A percentile compares a stretch with the other conserved stretches of the same genome.
Conservation (phyloP, 495 filamentous ascomycete genomes). For the Hypoxylon cercidicola region DNA sequence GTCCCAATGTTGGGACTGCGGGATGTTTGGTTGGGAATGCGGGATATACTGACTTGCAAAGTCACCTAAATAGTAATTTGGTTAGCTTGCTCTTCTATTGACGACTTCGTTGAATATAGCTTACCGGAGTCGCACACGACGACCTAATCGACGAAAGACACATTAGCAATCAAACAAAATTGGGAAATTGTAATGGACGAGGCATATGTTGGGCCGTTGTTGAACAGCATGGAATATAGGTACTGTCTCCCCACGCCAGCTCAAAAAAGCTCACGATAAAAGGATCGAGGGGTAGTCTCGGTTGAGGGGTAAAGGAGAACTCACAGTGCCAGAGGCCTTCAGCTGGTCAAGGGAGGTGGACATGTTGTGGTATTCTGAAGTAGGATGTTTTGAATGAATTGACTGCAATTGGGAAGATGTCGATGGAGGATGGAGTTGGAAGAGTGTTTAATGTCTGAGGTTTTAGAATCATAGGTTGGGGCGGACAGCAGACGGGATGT, state of each 20-base stretch:
- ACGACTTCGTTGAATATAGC: conserved; percentile 38
- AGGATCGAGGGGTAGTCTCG: conserved; percentile 48
- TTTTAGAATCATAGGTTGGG: conserved; percentile 17
- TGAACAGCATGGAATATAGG: conserved; percentile 6
- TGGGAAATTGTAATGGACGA: not conserved
- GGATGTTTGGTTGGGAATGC: conserved; percentile 12
- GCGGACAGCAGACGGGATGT: conserved; percentile 5
- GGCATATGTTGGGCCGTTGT: conserved; percentile 2
- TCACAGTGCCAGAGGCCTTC: conserved; percentile 93
- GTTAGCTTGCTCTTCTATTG: conserved; percentile 34
- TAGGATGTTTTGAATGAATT: not conserved
- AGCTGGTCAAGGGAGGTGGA: conserved; percentile 91
- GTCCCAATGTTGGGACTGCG: not conserved
- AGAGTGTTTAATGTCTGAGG: conserved; percentile 16
- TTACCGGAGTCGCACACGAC: conserved; percentile 98
- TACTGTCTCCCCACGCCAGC: conserved; percentile 17
- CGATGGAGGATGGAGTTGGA: conserved; percentile 6
- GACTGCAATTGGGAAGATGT: not conserved
- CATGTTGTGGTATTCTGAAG: conserved; percentile 64
- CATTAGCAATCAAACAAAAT: conserved; percentile 40
- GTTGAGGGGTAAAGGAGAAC: conserved; percentile 60
- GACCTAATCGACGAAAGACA: conserved; percentile 61
- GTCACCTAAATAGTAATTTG: conserved; percentile 66
- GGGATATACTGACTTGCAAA: conserved; percentile 73
- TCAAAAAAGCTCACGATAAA: conserved; percentile 41